Base-by-base conservation (phyloP, 2,329 filamentous ascomycete species). In the Aotearoamyces nothofagi region DNA sequence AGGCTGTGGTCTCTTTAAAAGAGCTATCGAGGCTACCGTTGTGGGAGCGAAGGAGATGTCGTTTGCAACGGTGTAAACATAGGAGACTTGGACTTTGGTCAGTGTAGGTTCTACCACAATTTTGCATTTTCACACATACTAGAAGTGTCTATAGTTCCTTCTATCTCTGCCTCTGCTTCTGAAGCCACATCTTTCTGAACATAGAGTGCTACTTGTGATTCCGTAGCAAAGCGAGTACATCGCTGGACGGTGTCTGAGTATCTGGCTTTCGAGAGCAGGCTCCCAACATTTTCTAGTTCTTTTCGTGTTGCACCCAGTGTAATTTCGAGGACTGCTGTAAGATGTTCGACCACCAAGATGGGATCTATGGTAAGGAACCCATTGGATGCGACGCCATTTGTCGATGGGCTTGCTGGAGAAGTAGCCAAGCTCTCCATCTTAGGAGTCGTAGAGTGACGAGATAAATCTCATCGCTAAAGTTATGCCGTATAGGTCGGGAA, bases 151-250 rank as follows among this genome's bases (percentile, higher is more conserved):
- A 43, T 10, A 27, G 36, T 37, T 39, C 49, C 49, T 34, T 51
- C 35, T 29, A 26, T 17, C 10, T 31, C 35, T 20, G 38, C 50
- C 15, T 47, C 24, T 26, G 24, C n/a, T n/a, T 13, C 15, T 26
- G 64, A 59, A 30, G 67, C 56, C 39, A 76, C 50, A 49, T 87
- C 82, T 57, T 94, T 93, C 51, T 90, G 79, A 38, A 94, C 77
- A 56, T 96, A 96, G 38, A 98, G 62, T 31, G 79, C 83, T 37
- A 78, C 74, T 57, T 93, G 83, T 33, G 78, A 66, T 55, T 98
- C 92, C 36, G 75, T 73, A 33, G 84, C 84, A 55, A 96, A 96
- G 45, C 86, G 78, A 41, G 74, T 73, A 55, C 87, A 94, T 58
- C 83, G 71, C 50, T 84, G 75, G 32, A 92, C 58, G 5, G 90